These are phyloP conservation scores for Calophaca sinica DNA, from an alignment of 306 rosid genomes.

Conservation along the genomic window DNA sequence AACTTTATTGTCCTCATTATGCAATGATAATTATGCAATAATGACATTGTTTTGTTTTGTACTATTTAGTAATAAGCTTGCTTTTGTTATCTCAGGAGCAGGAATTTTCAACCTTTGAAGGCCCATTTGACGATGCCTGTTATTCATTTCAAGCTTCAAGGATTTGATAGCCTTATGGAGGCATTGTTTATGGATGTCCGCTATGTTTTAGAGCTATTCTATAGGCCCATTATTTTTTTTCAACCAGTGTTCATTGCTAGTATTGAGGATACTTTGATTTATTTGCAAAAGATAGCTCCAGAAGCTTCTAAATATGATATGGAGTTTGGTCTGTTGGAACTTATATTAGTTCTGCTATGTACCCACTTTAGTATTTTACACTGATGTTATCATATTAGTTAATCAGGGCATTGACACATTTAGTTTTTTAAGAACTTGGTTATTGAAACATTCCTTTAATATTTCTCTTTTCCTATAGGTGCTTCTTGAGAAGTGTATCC, in stretches of 20 bases:
- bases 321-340: slow-evolving; percentile 47
- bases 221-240: no score
- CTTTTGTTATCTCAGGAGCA: no score
- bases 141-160: slow-evolving; percentile 22
- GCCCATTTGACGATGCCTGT: no score
- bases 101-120: no score
- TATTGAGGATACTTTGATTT: slow-evolving; percentile 90
- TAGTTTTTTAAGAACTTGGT: not conserved
- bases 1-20: no score
- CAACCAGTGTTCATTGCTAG: no score
- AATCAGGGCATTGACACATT: slow-evolving; percentile 9
- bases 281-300: slow-evolving; percentile 92
- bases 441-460: not conserved
- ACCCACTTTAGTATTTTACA: slow-evolving; percentile 1
- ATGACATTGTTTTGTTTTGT: no score
- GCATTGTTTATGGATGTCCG: no score
- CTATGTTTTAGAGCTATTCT: no score
- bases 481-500: not conserved
- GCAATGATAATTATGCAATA: no score
- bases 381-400: not conserved
- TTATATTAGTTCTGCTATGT: not conserved
- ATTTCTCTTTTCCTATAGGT: not conserved
- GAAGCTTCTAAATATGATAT: slow-evolving; percentile 96
- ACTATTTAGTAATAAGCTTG: no score
- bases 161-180: no score